Evolutionary conservation across 1,139 yeast species (phyloP).

Genomic region (Suhomyces panamericanus): DNA sequence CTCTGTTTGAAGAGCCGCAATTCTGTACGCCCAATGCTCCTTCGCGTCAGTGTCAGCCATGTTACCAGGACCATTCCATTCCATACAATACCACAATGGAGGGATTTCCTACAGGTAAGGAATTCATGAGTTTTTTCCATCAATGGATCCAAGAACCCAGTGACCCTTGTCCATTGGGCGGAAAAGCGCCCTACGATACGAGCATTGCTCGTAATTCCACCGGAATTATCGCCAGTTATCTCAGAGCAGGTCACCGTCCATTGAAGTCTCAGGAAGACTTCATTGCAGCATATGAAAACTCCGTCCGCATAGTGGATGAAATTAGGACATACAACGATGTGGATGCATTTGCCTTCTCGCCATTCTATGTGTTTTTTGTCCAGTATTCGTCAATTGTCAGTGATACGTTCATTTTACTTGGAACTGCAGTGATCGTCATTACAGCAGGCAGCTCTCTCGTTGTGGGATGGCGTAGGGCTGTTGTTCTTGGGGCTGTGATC

Average conservation of each 20-base stretch:
- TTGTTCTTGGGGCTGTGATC: slow-evolving; percentile 59
- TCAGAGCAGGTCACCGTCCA: slow-evolving; percentile 81
- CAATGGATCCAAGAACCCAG: slow-evolving; percentile 86
- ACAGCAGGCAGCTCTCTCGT: slow-evolving; percentile 55
- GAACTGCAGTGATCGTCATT: slow-evolving; percentile 56
- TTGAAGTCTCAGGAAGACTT: slow-evolving; percentile 81
- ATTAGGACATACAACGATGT: slow-evolving; percentile 39
- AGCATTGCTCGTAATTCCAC: slow-evolving; percentile 50
- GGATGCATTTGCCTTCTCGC: slow-evolving; percentile 86
- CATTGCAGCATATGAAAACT: slow-evolving; percentile 74
- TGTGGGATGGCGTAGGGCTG: slow-evolving; percentile 66
- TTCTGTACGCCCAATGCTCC: slow-evolving; percentile 73
- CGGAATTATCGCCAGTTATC: slow-evolving; percentile 57
- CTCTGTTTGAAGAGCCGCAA: slow-evolving; percentile 25
- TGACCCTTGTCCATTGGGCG: slow-evolving; percentile 93
- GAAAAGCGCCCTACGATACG: slow-evolving; percentile 83
- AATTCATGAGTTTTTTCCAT: slow-evolving; percentile 69
- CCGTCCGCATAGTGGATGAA: slow-evolving; percentile 67
- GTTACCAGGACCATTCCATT: slow-evolving; percentile 58
- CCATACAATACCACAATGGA: slow-evolving; percentile 74
- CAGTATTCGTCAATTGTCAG: slow-evolving; percentile 70
- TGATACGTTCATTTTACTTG: slow-evolving; percentile 57
- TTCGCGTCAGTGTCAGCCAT: slow-evolving; percentile 69
- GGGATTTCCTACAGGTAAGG: slow-evolving; percentile 77
- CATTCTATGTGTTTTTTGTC: slow-evolving; percentile 88